Percentiles rank a stretch among this genome's conserved stretches.
These are phyloP conservation scores for Boletus rubescentipes DNA, from an alignment of 768 basidiomycete species.

Conservation along the genomic window DNA sequence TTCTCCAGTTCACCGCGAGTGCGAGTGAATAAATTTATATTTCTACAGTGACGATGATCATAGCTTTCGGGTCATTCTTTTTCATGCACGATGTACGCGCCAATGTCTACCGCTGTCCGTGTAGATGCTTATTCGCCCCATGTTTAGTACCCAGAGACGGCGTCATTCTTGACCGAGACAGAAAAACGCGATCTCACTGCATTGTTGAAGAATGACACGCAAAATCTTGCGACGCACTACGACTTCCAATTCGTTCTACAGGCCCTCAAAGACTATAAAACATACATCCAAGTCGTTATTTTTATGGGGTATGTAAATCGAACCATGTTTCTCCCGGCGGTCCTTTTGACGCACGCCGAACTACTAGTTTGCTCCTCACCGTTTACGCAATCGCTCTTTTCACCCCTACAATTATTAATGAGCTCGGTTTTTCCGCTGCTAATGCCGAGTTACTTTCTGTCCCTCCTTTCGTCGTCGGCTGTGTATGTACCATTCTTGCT, in stretches of 20 bases:
- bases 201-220: conserved; percentile 43
- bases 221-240: conserved; percentile 46
- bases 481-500: conserved; percentile 44
- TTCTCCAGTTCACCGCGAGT: not conserved
- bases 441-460: conserved; percentile 48
- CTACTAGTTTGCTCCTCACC: conserved; percentile 40
- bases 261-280: conserved; percentile 47
- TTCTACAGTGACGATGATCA: conserved; percentile 19
- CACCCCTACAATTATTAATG: conserved; percentile 47
- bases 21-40: not conserved
- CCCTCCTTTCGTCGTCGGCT: conserved; percentile 49
- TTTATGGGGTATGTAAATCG: conserved; percentile 39
- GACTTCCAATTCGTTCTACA: conserved; percentile 47
- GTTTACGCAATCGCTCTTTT: conserved; percentile 49
- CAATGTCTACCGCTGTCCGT: not conserved
- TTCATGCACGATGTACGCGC: conserved; percentile 51
- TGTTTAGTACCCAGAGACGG: conserved; percentile 54
- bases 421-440: conserved; percentile 51
- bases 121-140: not conserved
- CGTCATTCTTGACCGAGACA: conserved; percentile 47
- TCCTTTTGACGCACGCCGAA: not conserved
- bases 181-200: conserved; percentile 41
- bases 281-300: conserved; percentile 32
- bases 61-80: conserved; percentile 38
- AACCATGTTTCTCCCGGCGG: not conserved